Evolutionary conservation across 2,329 filamentous ascomycete genomes (phyloP).

Genomic region (Trichophyton verrucosum): DNA sequence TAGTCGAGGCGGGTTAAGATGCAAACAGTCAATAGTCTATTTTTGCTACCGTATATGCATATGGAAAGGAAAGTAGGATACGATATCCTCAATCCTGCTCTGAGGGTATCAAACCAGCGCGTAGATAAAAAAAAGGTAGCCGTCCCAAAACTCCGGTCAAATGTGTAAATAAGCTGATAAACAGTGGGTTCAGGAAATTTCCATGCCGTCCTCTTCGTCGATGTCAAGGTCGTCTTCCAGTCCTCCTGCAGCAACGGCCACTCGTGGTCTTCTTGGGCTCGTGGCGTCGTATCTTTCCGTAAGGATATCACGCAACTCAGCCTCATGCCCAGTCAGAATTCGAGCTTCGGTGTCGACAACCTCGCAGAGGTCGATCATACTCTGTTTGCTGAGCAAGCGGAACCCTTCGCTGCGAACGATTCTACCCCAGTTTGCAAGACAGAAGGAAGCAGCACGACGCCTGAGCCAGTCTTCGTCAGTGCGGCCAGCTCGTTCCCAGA

Average conservation of each 20-base stretch:
- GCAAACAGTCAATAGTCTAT: background rate
- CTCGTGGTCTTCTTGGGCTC: conserved; percentile 21
- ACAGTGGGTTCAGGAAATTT: conserved; percentile 20
- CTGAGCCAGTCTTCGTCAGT: conserved; percentile 91
- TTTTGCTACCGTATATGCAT: background rate
- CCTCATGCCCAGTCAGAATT: conserved; percentile 75
- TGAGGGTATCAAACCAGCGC: background rate
- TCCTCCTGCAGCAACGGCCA: conserved; percentile 10
- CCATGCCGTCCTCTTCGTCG: conserved; percentile 39
- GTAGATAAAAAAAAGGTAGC: background rate
- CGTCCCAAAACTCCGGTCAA: conserved; percentile 1
- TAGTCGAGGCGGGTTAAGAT: background rate
- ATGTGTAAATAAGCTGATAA: background rate
- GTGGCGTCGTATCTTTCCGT: conserved; percentile 11
- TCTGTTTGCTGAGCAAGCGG: conserved; percentile 61
- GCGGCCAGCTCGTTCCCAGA: conserved; percentile 86
- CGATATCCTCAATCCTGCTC: background rate
- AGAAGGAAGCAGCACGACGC: conserved; percentile 75
- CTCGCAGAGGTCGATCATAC: conserved; percentile 81
- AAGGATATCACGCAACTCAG: conserved; percentile 44
- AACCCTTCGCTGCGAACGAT: conserved; percentile 85
- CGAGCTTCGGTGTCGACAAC: conserved; percentile 89
- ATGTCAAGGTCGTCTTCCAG: conserved; percentile 33
- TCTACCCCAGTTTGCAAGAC: conserved; percentile 86
- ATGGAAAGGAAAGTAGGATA: background rate